Conservation (phyloP, 805 yeast genomes). For the Candida saitoana region DNA sequence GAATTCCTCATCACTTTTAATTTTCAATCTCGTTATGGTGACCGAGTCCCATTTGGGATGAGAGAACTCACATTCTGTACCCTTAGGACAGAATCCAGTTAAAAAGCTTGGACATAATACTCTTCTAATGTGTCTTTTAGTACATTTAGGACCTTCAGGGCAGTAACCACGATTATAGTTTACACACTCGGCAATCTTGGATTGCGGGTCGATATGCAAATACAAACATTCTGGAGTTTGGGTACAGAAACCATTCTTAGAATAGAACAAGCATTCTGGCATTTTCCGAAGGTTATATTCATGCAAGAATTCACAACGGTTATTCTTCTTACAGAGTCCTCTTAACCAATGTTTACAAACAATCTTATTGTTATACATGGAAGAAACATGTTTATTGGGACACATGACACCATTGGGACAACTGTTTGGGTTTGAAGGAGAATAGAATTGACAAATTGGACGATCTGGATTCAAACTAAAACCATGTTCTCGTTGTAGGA, state of each 20-base stretch:
- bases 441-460: conserved; percentile 75
- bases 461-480: conserved; percentile 85
- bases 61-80: conserved; percentile 69
- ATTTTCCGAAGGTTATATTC: conserved; percentile 90
- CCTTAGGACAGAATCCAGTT: conserved; percentile 91
- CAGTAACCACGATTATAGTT: conserved; percentile 88
- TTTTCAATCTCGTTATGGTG: conserved; percentile 36
- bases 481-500: conserved; percentile 72
- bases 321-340: conserved; percentile 95
- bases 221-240: conserved; percentile 93
- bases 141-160: conserved; percentile 84
- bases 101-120: conserved; percentile 73
- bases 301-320: conserved; percentile 92
- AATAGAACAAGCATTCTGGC: conserved; percentile 92
- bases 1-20: conserved; percentile 39
- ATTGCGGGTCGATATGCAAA: conserved; percentile 84
- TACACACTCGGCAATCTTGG: conserved; percentile 82
- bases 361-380: conserved; percentile 50
- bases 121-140: conserved; percentile 73
- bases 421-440: conserved; percentile 47
- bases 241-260: conserved; percentile 81
- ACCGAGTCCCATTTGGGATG: conserved; percentile 73
- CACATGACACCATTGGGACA: conserved; percentile 88
- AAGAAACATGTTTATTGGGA: conserved; percentile 76
- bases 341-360: conserved; percentile 98